Evolutionary conservation across 495 filamentous ascomycete genomes (phyloP), one percentile per base, ranked within the genome.

Genomic region (Penicillium mononematosum): DNA sequence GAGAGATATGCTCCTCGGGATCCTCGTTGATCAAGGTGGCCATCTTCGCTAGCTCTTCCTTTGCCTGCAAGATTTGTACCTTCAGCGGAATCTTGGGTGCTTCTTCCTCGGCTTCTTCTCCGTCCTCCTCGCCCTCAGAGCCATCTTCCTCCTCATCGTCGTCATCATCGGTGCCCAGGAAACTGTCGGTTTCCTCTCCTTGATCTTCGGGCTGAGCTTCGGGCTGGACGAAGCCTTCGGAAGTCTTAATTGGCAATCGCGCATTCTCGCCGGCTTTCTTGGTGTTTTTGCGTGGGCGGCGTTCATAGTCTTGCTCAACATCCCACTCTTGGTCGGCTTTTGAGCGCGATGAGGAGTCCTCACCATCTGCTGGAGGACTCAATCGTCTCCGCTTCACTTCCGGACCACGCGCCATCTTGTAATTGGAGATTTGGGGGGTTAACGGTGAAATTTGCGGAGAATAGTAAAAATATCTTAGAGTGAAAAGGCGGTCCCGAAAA

Each of bases 231-330:
- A 85, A 80, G 2, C 88, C 90, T 58, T 88, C 84, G 0, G 83
- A 77, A 3, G 89, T 95, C 71, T 90, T 94, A 45, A 97, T 89
- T 5, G 91, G 94, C 32, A 98, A 77, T 65, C 87, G 81, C 24
- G 84, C 89, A 60, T 65, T 85, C 58, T 91, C 87, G 58, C 86
- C 85, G 42, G 84, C 79, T 64, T 91, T 88, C 66, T 79, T 83
- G 70, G 82, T 84, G 51, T 80, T 69, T 65, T 94, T 92, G 59
- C 91, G 80, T 25, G 88, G 86, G 60, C 82, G 83, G 41, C 81
- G 81, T 72, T 96, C 92, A 78, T 98, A 98, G 64, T 87, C 84
- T 62, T 97, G 88, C 72, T 98, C 94, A 45, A 96, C 79, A 68
- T 96, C 82, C 94, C 94, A 97, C 67, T 80, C 74, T 39, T 77